Evolutionary conservation across 2,329 filamentous ascomycete species (phyloP).

Genomic region (Aureobasidium musti): DNA sequence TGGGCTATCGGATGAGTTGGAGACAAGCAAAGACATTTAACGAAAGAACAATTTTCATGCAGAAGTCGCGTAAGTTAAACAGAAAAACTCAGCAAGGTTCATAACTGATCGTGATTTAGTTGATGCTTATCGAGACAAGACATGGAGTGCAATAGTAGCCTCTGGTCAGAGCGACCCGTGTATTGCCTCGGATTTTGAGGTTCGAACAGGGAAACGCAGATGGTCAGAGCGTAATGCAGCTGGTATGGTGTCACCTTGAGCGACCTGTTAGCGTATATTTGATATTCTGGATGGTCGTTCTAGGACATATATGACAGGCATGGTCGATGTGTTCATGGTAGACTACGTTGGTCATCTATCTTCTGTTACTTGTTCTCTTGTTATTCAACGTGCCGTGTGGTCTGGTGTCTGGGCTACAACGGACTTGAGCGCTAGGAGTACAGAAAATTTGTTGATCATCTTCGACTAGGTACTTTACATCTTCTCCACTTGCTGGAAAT

Average conservation of each 20-base stretch:
- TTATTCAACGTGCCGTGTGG: no score
- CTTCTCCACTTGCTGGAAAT: no score
- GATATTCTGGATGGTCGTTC: no score
- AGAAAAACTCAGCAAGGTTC: neutral
- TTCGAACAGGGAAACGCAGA: slow-evolving; percentile 76
- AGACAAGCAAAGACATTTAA: slow-evolving; percentile 91
- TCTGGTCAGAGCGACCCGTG: slow-evolving; percentile 72
- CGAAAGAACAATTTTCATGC: slow-evolving; percentile 80
- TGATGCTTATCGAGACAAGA: slow-evolving; percentile 93
- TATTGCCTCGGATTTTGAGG: slow-evolving; percentile 84
- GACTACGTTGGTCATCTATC: neutral
- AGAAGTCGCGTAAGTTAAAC: slow-evolving; percentile 76
- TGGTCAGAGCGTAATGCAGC: slow-evolving; percentile 48
- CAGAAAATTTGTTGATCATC: no score
- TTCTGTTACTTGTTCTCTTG: neutral
- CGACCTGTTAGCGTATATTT: no score
- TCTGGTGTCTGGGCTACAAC: no score
- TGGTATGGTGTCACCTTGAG: neutral
- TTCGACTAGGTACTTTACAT: no score
- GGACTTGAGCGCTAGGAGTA: no score
- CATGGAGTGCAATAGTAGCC: slow-evolving; percentile 75
- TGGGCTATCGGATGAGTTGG: slow-evolving; percentile 96
- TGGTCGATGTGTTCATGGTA: neutral
- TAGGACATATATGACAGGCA: neutral
- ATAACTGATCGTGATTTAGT: slow-evolving; percentile 55